Percentiles rank a stretch among this genome's conserved stretches.
Conservation (phyloP, 1,139 yeast species). For the Yamadazyma triangularis region DNA sequence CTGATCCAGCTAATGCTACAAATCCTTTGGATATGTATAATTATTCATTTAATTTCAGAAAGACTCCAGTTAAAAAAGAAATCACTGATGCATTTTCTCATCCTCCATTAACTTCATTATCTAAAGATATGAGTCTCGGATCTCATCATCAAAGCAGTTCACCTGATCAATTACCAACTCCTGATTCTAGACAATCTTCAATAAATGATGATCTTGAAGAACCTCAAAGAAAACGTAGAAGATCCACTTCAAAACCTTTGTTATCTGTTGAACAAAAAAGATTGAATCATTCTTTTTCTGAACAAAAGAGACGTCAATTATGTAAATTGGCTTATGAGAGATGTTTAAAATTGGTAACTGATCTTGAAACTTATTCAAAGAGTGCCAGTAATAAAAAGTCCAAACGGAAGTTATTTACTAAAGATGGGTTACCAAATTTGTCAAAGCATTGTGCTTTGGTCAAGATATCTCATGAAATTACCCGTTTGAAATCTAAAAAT, state of each 20-base stretch:
- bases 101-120: conserved; percentile 14
- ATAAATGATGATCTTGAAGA: conserved; percentile 10
- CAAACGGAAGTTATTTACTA: conserved; percentile 38
- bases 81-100: conserved; percentile 35
- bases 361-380: conserved; percentile 37
- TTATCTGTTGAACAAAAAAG: conserved; percentile 66
- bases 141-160: neutral
- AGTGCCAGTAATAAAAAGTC: conserved; percentile 29
- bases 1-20: conserved; percentile 23
- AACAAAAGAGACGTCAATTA: conserved; percentile 67
- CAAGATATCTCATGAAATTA: conserved; percentile 39
- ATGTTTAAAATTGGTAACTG: conserved; percentile 38
- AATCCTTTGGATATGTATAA: conserved; percentile 33
- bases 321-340: conserved; percentile 64
- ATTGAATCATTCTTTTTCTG: conserved; percentile 67
- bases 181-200: conserved; percentile 28
- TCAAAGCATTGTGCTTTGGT: conserved; percentile 44
- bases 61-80: conserved; percentile 24
- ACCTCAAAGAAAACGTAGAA: conserved; percentile 19
- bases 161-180: conserved; percentile 32
- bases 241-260: conserved; percentile 39
- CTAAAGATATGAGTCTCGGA: conserved; percentile 1
- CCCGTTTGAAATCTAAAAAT: conserved; percentile 30
- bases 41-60: conserved; percentile 15
- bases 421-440: conserved; percentile 46